A percentile compares a stretch with the other conserved stretches of the same genome.
Conservation (phyloP, 2,329 filamentous ascomycete genomes). For the Pseudopithomyces chartarum region DNA sequence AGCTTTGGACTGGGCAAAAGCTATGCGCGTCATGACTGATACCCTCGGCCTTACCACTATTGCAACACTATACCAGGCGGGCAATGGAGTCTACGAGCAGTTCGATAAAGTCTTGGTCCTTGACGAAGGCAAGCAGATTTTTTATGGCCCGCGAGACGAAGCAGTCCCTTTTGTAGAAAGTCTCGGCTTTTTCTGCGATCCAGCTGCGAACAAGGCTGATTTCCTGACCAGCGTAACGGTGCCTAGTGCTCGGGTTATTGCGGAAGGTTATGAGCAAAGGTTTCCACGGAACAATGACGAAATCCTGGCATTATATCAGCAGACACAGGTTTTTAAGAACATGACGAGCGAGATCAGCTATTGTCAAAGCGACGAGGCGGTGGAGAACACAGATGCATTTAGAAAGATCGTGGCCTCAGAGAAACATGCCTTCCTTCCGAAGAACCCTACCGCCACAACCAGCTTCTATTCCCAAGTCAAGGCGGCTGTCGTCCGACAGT, state of each 20-base stretch:
- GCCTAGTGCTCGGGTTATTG: constrained; percentile 54
- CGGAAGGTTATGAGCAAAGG: constrained; percentile 58
- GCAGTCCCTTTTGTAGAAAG: constrained; percentile 70
- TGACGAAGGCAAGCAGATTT: constrained; percentile 70
- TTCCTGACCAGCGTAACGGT: constrained; percentile 74
- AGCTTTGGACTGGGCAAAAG: background rate
- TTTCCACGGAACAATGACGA: constrained; percentile 63
- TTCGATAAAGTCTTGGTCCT: constrained; percentile 20
- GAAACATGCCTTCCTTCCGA: too few species aligned
- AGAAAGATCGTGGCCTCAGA: too few species aligned
- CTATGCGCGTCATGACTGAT: too few species aligned
- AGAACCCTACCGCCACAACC: too few species aligned
- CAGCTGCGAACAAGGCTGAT: constrained; percentile 68
- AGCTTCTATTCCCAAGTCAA: too few species aligned
- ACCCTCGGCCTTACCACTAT: too few species aligned
- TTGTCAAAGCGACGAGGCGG: too few species aligned
- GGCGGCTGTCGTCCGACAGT: too few species aligned
- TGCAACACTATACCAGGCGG: constrained; percentile 6
- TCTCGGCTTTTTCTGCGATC: constrained; percentile 63
- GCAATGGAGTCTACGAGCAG: background rate
- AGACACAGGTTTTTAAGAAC: too few species aligned
- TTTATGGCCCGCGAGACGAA: constrained; percentile 64
- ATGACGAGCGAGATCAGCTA: too few species aligned
- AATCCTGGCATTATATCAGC: too few species aligned
- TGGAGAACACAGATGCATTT: too few species aligned